Evolutionary conservation across 208 protist species (phyloP).

Genomic region (Trypanosoma avium): DNA sequence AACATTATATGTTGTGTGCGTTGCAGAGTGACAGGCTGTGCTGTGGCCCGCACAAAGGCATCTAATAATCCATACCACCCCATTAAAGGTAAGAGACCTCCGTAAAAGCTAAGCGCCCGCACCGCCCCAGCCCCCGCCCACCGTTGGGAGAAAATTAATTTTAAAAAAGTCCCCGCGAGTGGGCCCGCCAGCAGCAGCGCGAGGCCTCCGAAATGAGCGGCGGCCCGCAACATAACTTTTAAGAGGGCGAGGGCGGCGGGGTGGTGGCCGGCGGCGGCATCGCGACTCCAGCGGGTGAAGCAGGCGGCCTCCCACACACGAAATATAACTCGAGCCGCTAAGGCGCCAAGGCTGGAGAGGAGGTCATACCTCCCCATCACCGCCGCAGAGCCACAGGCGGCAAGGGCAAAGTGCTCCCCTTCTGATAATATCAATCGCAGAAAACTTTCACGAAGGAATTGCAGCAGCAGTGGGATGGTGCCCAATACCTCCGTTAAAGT

Average conservation of each 20-base stretch:
- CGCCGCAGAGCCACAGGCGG: slow-evolving; percentile 47
- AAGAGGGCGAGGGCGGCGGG: slow-evolving; percentile 51
- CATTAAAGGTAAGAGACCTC: slow-evolving; percentile 67
- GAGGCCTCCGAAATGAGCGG: slow-evolving; percentile 64
- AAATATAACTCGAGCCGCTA: slow-evolving; percentile 88
- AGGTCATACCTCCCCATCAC: slow-evolving; percentile 87
- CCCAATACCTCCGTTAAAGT: not conserved
- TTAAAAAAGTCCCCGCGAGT: slow-evolving; percentile 54
- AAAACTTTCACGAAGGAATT: slow-evolving; percentile 82
- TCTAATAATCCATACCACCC: slow-evolving; percentile 87
- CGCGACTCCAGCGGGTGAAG: slow-evolving; percentile 77
- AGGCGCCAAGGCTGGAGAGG: slow-evolving; percentile 84
- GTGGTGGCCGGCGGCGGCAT: slow-evolving; percentile 34
- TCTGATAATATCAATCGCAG: slow-evolving; percentile 85
- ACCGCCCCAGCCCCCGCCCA: slow-evolving; percentile 69
- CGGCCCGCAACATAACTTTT: slow-evolving; percentile 68
- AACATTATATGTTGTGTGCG: slow-evolving; percentile 57
- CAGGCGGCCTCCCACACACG: slow-evolving; percentile 90
- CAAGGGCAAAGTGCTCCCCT: slow-evolving; percentile 86
- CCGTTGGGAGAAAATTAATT: slow-evolving; percentile 67
- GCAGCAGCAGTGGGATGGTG: slow-evolving; percentile 35
- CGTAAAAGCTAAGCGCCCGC: slow-evolving; percentile 80
- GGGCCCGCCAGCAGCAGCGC: slow-evolving; percentile 73
- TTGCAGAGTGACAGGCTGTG: slow-evolving; percentile 35
- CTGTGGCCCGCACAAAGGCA: slow-evolving; percentile 73